Percentiles rank a stretch among this genome's conserved stretches.
phyloP scores from a whole-genome alignment of 208 protist species.

The Porcisia hertigi region DNA sequence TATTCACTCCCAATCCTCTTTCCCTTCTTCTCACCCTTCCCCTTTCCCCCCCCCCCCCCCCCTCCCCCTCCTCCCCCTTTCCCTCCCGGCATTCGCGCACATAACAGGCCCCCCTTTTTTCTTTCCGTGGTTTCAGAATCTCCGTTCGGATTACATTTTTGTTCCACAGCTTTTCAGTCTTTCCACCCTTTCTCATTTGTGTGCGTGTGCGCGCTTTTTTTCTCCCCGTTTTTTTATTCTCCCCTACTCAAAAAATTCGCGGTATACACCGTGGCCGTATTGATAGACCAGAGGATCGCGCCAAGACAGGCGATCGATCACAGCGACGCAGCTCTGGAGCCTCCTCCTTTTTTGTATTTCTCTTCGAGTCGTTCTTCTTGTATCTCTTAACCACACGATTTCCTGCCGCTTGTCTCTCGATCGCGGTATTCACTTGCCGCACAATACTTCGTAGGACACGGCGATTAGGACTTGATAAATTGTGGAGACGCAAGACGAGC shows the following conservation, averaged over 20 bases:
- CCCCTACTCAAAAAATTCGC: neutral
- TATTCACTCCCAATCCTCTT: neutral
- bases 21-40: neutral
- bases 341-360: no score
- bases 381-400: no score
- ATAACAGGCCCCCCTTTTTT: neutral
- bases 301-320: no score
- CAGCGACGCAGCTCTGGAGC: no score
- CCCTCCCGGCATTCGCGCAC: no score
- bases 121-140: neutral
- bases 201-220: neutral
- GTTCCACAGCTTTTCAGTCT: constrained; percentile 3
- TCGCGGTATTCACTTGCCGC: no score
- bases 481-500: no score
- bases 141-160: neutral
- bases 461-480: no score
- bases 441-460: no score
- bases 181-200: neutral
- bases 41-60: neutral
- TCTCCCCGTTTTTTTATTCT: no score
- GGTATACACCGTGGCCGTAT: neutral
- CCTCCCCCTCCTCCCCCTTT: neutral
- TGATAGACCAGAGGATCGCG: neutral
- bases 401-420: no score
- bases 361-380: no score